Conservation (phyloP, 768 basidiomycete species). For the Hericium rajendrae region DNA sequence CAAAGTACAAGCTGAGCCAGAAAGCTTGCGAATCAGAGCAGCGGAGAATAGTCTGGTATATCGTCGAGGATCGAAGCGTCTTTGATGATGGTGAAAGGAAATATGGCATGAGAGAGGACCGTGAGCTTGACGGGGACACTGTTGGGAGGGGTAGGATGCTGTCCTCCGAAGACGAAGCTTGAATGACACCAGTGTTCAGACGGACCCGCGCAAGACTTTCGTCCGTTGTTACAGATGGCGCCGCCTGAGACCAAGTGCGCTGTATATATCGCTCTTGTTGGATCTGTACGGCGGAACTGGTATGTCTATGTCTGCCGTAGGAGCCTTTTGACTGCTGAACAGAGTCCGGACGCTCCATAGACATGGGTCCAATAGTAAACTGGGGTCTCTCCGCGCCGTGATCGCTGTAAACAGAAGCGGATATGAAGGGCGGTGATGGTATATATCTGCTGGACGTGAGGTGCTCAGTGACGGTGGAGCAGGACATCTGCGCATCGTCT, state of each 20-base stretch:
- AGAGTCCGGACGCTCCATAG: not conserved
- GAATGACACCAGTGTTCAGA: not conserved
- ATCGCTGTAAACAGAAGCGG: not conserved
- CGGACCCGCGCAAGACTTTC: not conserved
- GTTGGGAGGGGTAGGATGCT: not conserved
- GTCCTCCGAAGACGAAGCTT: not conserved
- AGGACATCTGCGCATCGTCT: not conserved
- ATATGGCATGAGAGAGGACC: slow-evolving; percentile 18
- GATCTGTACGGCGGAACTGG: not conserved
- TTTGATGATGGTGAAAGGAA: not conserved
- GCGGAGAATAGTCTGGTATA: not conserved
- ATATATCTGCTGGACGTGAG: not conserved
- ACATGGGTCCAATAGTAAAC: not conserved
- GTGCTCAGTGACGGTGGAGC: not conserved
- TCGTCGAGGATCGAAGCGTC: not conserved
- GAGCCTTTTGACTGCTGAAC: not conserved
- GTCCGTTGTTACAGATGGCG: not conserved
- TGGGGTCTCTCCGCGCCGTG: not conserved
- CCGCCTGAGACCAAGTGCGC: not conserved
- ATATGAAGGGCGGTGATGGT: not conserved
- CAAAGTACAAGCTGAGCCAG: slow-evolving; percentile 81
- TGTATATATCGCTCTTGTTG: not conserved
- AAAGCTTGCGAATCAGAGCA: slow-evolving; percentile 18
- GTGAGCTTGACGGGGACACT: not conserved
- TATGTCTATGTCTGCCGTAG: not conserved